Conservation (phyloP, 495 filamentous ascomycete genomes). For the Thermothielavioides terrestris region DNA sequence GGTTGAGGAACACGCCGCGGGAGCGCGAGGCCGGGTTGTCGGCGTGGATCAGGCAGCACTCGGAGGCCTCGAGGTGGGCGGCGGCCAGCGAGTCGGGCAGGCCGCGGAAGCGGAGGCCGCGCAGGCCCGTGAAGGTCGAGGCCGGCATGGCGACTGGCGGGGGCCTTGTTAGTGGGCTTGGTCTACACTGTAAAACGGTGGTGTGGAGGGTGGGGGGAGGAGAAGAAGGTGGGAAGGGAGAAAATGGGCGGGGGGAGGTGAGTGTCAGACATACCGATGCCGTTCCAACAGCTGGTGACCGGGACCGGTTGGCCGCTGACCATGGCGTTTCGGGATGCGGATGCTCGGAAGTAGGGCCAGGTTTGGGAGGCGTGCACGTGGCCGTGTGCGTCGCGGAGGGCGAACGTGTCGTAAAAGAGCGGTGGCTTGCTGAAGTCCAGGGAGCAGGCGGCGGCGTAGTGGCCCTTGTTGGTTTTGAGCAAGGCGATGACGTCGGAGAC, state of each 20-base stretch:
- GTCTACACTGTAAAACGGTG: constrained; percentile 4
- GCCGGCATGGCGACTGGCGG: constrained; percentile 36
- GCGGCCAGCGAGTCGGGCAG: constrained; percentile 59
- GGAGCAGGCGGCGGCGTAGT: constrained; percentile 74
- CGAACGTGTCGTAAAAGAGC: constrained; percentile 75
- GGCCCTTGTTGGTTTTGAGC: constrained; percentile 60
- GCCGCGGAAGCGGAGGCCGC: constrained; percentile 52
- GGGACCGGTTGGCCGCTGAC: constrained; percentile 49
- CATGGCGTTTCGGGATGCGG: constrained; percentile 50
- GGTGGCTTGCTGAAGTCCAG: constrained; percentile 66
- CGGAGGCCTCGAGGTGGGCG: constrained; percentile 64
- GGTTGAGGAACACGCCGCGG: constrained; percentile 68
- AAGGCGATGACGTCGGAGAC: constrained; percentile 53
- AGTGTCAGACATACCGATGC: constrained; percentile 45
- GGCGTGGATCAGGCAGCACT: constrained; percentile 76
- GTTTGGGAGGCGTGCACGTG: constrained; percentile 51
- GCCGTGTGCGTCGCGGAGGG: constrained; percentile 62
- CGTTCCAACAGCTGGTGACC: constrained; percentile 78
- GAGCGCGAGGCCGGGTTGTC: constrained; percentile 49
- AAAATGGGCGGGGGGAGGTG: not conserved
- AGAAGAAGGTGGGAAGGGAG: not conserved
- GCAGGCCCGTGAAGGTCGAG: constrained; percentile 17
- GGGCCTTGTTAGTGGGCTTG: not conserved
- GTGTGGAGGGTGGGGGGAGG: not conserved
- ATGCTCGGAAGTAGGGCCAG: constrained; percentile 71